Evolutionary conservation across 768 basidiomycete genomes (phyloP).

Genomic region (Postia placenta): DNA sequence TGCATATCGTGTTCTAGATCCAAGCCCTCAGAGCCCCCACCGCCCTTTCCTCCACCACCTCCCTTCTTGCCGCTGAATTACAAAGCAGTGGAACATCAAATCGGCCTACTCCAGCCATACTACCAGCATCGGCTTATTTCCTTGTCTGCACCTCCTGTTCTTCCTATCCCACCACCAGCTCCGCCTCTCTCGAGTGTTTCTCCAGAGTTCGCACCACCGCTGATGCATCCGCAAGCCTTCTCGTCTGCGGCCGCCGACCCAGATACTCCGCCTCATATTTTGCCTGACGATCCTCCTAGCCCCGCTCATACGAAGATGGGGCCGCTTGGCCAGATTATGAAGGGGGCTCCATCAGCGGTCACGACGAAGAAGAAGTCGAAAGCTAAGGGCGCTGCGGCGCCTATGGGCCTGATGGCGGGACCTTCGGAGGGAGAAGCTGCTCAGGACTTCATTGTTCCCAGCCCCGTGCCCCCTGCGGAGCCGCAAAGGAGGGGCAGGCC

Average conservation of each 20-base stretch:
- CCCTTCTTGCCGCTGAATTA: conserved; percentile 69
- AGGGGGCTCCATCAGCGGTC: conserved; percentile 37
- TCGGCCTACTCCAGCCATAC: conserved; percentile 77
- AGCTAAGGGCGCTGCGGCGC: conserved; percentile 19
- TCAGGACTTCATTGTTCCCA: conserved; percentile 2
- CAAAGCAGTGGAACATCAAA: conserved; percentile 65
- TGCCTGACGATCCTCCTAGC: conserved; percentile 62
- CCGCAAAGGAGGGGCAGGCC: conserved; percentile 19
- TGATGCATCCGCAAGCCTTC: conserved; percentile 12
- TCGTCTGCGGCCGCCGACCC: conserved; percentile 16
- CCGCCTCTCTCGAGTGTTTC: conserved; percentile 6
- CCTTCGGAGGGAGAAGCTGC: not conserved
- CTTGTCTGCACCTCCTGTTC: conserved; percentile 25
- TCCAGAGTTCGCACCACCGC: conserved; percentile 10
- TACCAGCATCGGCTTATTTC: conserved; percentile 54
- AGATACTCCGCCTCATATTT: conserved; percentile 25
- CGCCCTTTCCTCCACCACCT: conserved; percentile 81
- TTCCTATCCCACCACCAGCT: conserved; percentile 15
- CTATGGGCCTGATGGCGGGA: conserved; percentile 1
- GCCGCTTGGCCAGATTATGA: conserved; percentile 70
- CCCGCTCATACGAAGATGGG: conserved; percentile 65
- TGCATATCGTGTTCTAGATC: conserved; percentile 33
- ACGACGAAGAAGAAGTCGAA: conserved; percentile 53
- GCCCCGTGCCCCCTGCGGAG: not conserved
- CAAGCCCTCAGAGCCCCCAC: conserved; percentile 68